Conservation (phyloP, 805 yeast species). For the Lachancea thermotolerans region DNA sequence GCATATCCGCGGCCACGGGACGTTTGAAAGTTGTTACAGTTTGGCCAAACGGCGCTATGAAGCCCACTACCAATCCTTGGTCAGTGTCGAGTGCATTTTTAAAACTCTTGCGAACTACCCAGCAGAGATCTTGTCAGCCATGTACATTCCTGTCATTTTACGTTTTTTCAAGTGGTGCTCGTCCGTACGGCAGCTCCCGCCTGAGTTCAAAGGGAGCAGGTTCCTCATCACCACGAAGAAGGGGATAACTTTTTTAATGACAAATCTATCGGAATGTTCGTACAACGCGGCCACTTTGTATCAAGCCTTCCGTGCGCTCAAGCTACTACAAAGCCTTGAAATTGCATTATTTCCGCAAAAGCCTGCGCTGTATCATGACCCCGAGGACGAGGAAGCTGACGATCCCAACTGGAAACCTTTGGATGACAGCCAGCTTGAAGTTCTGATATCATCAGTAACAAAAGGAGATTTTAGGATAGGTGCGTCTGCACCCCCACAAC, state of each 20-base stretch:
- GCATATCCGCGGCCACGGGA: slow-evolving; percentile 6
- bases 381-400: slow-evolving; percentile 3
- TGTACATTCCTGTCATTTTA: slow-evolving; percentile 8
- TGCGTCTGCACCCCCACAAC: not conserved
- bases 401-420: slow-evolving; percentile 5
- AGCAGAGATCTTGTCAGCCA: slow-evolving; percentile 5
- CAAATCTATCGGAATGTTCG: slow-evolving; percentile 3
- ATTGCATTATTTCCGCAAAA: slow-evolving; percentile 7
- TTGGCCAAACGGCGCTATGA: slow-evolving; percentile 4
- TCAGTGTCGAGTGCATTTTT: slow-evolving; percentile 4
- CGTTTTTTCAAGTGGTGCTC: slow-evolving; percentile 10
- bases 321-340: slow-evolving; percentile 5
- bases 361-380: slow-evolving; percentile 4
- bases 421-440: slow-evolving; percentile 1
- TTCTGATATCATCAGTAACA: not conserved
- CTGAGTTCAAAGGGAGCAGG: slow-evolving; percentile 1
- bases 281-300: slow-evolving; percentile 7
- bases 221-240: slow-evolving; percentile 6
- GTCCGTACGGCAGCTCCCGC: not conserved
- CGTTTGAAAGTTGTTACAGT: slow-evolving; percentile 4
- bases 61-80: not conserved
- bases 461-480: not conserved
- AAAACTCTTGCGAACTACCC: slow-evolving; percentile 5
- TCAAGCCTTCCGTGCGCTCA: slow-evolving; percentile 6
- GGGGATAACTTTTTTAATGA: slow-evolving; percentile 4